Percentiles rank a stretch among this genome's conserved stretches.
phyloP scores from a whole-genome alignment of 2,329 filamentous ascomycete genomes.

The Lachnellula suecica region DNA sequence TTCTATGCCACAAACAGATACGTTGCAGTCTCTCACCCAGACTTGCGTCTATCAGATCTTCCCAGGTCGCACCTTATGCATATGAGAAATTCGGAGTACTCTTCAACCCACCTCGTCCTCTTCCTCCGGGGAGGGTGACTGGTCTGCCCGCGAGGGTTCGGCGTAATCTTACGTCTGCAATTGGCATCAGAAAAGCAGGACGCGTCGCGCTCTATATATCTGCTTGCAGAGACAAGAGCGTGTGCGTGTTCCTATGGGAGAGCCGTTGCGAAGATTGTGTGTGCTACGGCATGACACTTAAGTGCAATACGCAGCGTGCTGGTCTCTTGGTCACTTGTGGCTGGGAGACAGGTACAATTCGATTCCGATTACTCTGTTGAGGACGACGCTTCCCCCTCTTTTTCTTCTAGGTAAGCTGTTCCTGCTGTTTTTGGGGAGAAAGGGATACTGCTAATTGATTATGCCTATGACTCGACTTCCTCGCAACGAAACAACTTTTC shows the following conservation, averaged over 20 bases:
- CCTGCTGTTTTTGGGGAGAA: conserved; percentile 6
- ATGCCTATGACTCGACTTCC: conserved; percentile 3
- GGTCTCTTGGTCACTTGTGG: conserved; percentile 26
- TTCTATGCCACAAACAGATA: conserved; percentile 88
- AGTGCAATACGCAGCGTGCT: conserved; percentile 94
- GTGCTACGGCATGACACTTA: conserved; percentile 67
- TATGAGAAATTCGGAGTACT: conserved; percentile 99
- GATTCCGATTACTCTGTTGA: conserved; percentile 40
- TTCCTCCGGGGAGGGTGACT: conserved; percentile 43
- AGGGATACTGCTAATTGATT: conserved; percentile 34
- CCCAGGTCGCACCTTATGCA: conserved; percentile 47
- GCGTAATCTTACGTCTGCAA: conserved; percentile 81
- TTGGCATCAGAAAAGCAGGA: conserved; percentile 91
- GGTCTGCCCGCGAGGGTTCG: conserved; percentile 84
- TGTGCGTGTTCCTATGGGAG: conserved; percentile 71
- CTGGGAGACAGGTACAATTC: conserved; percentile 34
- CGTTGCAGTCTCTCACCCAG: conserved; percentile 19
- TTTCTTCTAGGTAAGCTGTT: conserved; percentile 26
- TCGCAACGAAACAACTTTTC: not conserved
- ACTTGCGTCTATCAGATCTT: conserved; percentile 33
- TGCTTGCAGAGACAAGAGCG: conserved; percentile 35
- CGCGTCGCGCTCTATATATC: conserved; percentile 34
- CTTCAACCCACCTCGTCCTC: conserved; percentile 60
- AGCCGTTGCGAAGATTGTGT: conserved; percentile 94
- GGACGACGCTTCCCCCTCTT: conserved; percentile 33